These are phyloP conservation scores for Coccomyxa sp. DNA, from an alignment of 139 green algal species.

Conservation along the genomic window DNA sequence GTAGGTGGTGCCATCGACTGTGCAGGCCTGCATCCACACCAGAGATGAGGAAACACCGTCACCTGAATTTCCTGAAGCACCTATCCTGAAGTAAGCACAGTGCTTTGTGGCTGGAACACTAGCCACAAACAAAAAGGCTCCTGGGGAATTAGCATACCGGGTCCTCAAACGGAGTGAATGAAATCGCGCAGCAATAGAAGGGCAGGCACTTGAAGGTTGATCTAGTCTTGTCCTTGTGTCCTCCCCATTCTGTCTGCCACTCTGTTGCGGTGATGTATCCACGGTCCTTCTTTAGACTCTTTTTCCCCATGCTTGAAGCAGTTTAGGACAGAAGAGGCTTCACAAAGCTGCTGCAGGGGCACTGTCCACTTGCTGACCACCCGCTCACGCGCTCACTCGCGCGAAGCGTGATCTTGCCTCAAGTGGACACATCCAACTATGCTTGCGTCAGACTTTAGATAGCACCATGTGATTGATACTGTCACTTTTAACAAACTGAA, in stretches of 20 bases:
- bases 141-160: slow-evolving; percentile 43
- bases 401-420: too few relatives aligned
- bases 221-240: slow-evolving; percentile 45
- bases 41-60: background rate
- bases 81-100: background rate
- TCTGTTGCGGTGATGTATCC: slow-evolving; percentile 86
- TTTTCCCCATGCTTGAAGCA: slow-evolving; percentile 3
- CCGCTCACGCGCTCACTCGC: too few relatives aligned
- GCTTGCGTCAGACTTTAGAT: too few relatives aligned
- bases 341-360: too few relatives aligned
- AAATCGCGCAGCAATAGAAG: slow-evolving; percentile 91
- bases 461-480: too few relatives aligned
- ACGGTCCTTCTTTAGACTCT: slow-evolving; percentile 7
- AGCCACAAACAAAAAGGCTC: background rate
- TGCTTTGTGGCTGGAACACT: too few relatives aligned
- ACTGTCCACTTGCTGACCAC: too few relatives aligned
- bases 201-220: slow-evolving; percentile 75
- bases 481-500: too few relatives aligned
- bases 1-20: slow-evolving; percentile 72
- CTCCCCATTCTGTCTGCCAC: slow-evolving; percentile 81
- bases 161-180: slow-evolving; percentile 92
- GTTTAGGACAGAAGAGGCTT: too few relatives aligned
- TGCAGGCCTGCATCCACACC: slow-evolving; percentile 53
- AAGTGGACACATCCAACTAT: too few relatives aligned
- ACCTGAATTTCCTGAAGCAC: background rate